These are phyloP conservation scores for Gossypium sturtianum DNA, from an alignment of 345 rosid species.

Conservation along the genomic window DNA sequence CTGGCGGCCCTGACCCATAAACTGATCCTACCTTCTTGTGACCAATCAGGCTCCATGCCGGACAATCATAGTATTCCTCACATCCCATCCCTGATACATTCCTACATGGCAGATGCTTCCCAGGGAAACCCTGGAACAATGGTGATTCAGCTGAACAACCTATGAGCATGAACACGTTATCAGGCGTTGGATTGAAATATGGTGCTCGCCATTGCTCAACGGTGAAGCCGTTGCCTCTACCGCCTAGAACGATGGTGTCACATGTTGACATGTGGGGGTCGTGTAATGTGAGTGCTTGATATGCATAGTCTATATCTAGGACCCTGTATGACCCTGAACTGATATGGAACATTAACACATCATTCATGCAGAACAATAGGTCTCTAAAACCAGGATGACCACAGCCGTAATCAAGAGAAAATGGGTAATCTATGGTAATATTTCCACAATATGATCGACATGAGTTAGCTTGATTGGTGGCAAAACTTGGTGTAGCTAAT, in stretches of 20 bases:
- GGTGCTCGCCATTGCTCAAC: constrained; percentile 72
- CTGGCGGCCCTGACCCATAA: constrained; percentile 58
- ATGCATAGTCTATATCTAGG: constrained; percentile 42
- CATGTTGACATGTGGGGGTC: constrained; percentile 87
- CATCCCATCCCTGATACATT: constrained; percentile 94
- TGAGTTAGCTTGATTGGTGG: constrained; percentile 13
- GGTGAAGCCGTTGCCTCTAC: constrained; percentile 77
- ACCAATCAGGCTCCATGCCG: constrained; percentile 60
- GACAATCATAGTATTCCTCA: constrained; percentile 72
- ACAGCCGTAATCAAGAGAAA: constrained; percentile 64
- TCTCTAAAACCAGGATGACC: constrained; percentile 88
- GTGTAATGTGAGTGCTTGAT: constrained; percentile 61
- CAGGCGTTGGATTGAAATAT: constrained; percentile 59
- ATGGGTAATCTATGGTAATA: constrained; percentile 75
- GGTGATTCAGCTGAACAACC: constrained; percentile 80
- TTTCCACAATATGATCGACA: constrained; percentile 87
- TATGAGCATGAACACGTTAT: constrained; percentile 82
- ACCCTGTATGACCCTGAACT: constrained; percentile 63
- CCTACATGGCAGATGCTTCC: constrained; percentile 68
- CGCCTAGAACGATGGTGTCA: constrained; percentile 55
- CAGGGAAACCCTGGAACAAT: constrained; percentile 81
- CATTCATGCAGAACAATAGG: constrained; percentile 76
- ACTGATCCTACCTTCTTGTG: constrained; percentile 26
- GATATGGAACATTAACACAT: constrained; percentile 81
- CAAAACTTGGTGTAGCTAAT: constrained; percentile 10